Evolutionary conservation across 192 early-diverging fungal genomes (phyloP), one percentile per base, ranked within the genome.

Genomic region (Phlyctochytrium planicorne): DNA sequence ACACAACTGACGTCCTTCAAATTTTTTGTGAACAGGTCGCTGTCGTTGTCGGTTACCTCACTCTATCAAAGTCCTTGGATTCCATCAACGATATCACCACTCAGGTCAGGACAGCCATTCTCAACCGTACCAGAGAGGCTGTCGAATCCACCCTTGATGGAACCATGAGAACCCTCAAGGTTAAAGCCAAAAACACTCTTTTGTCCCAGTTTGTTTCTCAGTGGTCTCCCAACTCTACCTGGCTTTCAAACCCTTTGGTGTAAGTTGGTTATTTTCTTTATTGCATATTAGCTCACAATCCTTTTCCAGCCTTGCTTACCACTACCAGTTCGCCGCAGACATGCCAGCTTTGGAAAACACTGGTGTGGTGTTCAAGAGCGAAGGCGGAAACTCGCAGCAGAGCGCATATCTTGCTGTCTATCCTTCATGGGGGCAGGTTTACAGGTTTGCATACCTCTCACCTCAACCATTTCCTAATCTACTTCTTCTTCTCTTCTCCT

Each of bases 51-150:
- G 55, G 55, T 6, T 57, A 57, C 55, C 10, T 57, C 55, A 57
- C 55, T 10, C 10, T 57, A 10, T 20, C 12, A 10, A 10, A 25
- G 4, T 25, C 20, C 55, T 27, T 25, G 12, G 27, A 29, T 27
- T 24, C 12, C 55, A 57, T 57, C 55, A 20, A 57, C 55, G 55
- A 57, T 27, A 57, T 57, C 25, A 57, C 55, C 6, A 25, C 6
- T 4, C 55, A 57, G 55, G 27, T 57, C 12, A 12, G 55, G 16
- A 14, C 6, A 4, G 10, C 55, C 10, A 57, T 57, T 57, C 55
- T 57, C 27, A 57, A 57, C 27, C 55, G 55, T 6, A 24, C 12
- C 16, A 10, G 20, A 20, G 55, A 57, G 27, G 27, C 6, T 4
- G 25, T 57, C 55, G 27, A 20, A 10, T 10, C 12, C 55, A 57